Evolutionary conservation across 2,329 filamentous ascomycete species (phyloP), one percentile per base, ranked within the genome.

Genomic region (Neonectria sp.): DNA sequence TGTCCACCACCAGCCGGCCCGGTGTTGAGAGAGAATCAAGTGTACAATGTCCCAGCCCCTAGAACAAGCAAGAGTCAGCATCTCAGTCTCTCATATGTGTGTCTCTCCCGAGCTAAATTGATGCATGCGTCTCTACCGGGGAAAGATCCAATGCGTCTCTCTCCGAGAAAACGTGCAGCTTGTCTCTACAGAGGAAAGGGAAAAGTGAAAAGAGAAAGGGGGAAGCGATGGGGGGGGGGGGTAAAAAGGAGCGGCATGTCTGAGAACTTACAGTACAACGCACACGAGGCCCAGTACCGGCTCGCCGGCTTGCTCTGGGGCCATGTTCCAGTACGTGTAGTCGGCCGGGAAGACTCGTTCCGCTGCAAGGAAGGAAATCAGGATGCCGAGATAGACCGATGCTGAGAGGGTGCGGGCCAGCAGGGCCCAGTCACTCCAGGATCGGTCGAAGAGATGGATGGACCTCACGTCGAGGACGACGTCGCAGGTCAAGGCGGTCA

Each of bases 321-420:
- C 31, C 57, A 83, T 68, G 21, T 75, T 78, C 81, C 81, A 84
- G 71, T 80, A 83, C 0, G 76, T 73, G 51, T 81, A 82, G 3
- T 74, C 75, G 2, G 59, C 51, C 0, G 81, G 80, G 51, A 84
- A 83, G 27, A 81, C 79, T n/a, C 74, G 69, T n/a, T 79, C 75
- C 37, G 77, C 59, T 12, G 73, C 78, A 24, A 81, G 68, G 52
- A 81, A 82, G n/a, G 77, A 74, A 53, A 80, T 66, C 56, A 83
- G 79, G 31, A 81, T 62, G 21, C 76, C 74, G n/a, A 83, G 67
- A 53, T 82, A 80, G 21, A 73, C 73, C 17, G 77, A 60, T 5
- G 80, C 80, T 27, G 78, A 72, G 25, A 77, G 17, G 5, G 78
- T 69, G 29, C 81, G 78, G 12, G 77, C 55, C 7, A 78, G 37